Base-by-base conservation (phyloP, 108 stramenopile species). In the Bacterosira constricta region DNA sequence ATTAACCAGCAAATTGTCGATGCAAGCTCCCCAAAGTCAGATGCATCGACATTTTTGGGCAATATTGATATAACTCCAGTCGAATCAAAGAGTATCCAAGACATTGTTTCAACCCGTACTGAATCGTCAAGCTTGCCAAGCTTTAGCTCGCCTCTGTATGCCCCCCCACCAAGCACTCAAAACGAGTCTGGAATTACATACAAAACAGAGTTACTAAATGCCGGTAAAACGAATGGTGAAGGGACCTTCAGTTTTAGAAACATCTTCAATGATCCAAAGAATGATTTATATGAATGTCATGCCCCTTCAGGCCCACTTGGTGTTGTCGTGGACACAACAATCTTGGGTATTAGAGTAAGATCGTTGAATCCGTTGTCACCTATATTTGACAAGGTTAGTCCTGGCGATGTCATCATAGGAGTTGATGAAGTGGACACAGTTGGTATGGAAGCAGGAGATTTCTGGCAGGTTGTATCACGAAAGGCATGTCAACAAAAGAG, bases 231-330 rank as follows among this genome's bases (percentile, higher is more conserved):
- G 45, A 49, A 44, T 37, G 29, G 29, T 39, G 59, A 52, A 31
- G 41, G 46, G 47, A 41, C 37, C 18, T 53, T 75, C 57, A 77
- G 51, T 42, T 77, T 77, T 55, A 39, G 53, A 25, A 51, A 69
- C n/a, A 45, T 77, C 26, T 62, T 58, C 62, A 46, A 42, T 30
- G 63, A 77, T 37, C 76, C 76, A 13, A 56, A 63, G 11, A 77
- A 77, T 77, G 76, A 77, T 46, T 32, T 77, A 21, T 77, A 69
- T 64, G 68, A 77, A 51, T 77, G 76, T 37, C 44, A 58, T 46
- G 68, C 56, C 6, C 68, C 76, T 30, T 66, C 76, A 51, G 76
- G 76, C 20, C 66, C 76, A 26, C 61, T 77, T 34, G 76, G 76
- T 36, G 50, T 77, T 69, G 56, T 69, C 0, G 62, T 77, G 20